Conservation (phyloP, 75 land plant species). For the Gnetum montanum region DNA sequence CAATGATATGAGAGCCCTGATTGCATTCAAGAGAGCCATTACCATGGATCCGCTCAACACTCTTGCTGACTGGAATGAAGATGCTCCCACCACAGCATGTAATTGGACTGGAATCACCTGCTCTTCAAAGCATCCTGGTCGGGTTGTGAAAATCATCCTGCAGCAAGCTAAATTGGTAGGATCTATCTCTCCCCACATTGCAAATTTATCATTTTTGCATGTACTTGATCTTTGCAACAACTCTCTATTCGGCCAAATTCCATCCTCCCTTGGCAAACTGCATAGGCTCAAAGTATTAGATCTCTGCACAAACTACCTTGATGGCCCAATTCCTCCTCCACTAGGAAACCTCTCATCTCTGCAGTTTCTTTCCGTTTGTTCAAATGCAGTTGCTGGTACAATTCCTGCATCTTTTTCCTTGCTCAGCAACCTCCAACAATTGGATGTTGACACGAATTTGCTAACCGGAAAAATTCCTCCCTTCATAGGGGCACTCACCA, state of each 20-base stretch:
- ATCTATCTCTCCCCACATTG: too few relatives aligned
- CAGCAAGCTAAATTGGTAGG: too few relatives aligned
- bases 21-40: slow-evolving; percentile 13
- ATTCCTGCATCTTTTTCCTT: slow-evolving; percentile 33
- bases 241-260: too few relatives aligned
- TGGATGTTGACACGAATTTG: slow-evolving; percentile 34
- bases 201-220: too few relatives aligned
- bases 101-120: slow-evolving; percentile 17
- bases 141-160: neutral
- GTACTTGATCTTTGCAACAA: slow-evolving; percentile 39
- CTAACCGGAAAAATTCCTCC: slow-evolving; percentile 35
- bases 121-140: too few relatives aligned
- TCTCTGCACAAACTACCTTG: too few relatives aligned
- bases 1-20: slow-evolving; percentile 10
- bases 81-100: slow-evolving; percentile 5
- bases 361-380: slow-evolving; percentile 33
- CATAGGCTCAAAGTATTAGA: too few relatives aligned
- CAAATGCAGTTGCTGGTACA: slow-evolving; percentile 39
- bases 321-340: slow-evolving; percentile 33
- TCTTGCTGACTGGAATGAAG: slow-evolving; percentile 14
- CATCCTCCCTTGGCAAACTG: too few relatives aligned
- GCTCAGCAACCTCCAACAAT: slow-evolving; percentile 15
- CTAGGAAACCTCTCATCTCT: slow-evolving; percentile 16
- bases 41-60: slow-evolving; percentile 11
- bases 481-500: slow-evolving; percentile 20